phyloP scores from a whole-genome alignment of 768 basidiomycete genomes.

The Inosperma sp. region DNA sequence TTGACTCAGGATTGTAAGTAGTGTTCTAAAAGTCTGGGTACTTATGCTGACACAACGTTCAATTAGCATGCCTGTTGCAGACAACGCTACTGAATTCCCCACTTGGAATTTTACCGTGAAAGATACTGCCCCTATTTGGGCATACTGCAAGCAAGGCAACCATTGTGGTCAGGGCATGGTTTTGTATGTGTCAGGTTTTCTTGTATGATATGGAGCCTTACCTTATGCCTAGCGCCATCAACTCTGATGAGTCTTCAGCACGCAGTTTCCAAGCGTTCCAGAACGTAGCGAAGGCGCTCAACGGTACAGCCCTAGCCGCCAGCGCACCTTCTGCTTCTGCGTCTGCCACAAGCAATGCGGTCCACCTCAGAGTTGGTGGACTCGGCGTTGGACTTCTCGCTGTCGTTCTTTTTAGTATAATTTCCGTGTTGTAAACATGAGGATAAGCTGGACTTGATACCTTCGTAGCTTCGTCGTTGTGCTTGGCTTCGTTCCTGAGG shows the following conservation, averaged over 20 bases:
- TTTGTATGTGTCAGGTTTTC: conserved; percentile 31
- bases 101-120: conserved; percentile 55
- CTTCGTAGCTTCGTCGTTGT: background rate
- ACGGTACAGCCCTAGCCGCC: conserved; percentile 44
- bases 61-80: conserved; percentile 38
- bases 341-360: conserved; percentile 26
- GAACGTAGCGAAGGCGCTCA: conserved; percentile 48
- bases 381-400: conserved; percentile 27
- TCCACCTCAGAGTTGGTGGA: conserved; percentile 31
- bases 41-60: background rate
- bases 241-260: conserved; percentile 45
- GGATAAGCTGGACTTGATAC: background rate
- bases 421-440: conserved; percentile 33
- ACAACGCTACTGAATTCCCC: conserved; percentile 43
- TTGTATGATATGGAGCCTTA: background rate
- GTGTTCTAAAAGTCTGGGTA: background rate
- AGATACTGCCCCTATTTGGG: conserved; percentile 56
- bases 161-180: conserved; percentile 55
- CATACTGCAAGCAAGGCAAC: conserved; percentile 44
- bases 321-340: conserved; percentile 24
- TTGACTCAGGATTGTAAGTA: conserved; percentile 57
- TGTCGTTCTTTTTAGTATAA: conserved; percentile 29
- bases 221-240: conserved; percentile 41
- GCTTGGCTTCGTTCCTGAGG: conserved; percentile 3
- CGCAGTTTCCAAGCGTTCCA: conserved; percentile 57